Conservation (phyloP, 768 basidiomycete species). For the Rhodotorula toruloides region DNA sequence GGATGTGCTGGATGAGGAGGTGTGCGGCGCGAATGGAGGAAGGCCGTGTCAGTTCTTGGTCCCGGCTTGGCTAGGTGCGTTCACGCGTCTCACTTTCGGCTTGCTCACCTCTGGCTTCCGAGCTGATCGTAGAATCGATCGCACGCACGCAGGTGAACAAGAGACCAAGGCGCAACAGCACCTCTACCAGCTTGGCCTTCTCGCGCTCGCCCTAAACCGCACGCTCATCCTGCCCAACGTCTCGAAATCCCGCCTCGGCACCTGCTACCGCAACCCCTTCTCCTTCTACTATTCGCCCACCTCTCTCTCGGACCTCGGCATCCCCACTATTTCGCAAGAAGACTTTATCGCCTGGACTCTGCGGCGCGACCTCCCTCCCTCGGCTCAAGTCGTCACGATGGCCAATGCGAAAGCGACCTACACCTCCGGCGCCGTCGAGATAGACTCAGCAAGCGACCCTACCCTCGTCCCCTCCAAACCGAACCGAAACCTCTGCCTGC, state of each 20-base stretch:
- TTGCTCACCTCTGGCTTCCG: not conserved
- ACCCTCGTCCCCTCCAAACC: slow-evolving; percentile 37
- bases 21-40: slow-evolving; percentile 19
- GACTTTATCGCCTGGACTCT: slow-evolving; percentile 50
- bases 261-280: slow-evolving; percentile 55
- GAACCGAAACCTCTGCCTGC: slow-evolving; percentile 43
- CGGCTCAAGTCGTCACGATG: slow-evolving; percentile 50
- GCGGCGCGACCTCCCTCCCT: slow-evolving; percentile 43
- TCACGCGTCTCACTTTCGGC: too few relatives aligned
- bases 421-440: slow-evolving; percentile 39
- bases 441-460: slow-evolving; percentile 40
- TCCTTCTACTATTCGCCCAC: slow-evolving; percentile 51
- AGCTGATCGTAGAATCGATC: not conserved
- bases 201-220: slow-evolving; percentile 55
- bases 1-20: slow-evolving; percentile 22
- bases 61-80: slow-evolving; percentile 28
- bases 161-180: slow-evolving; percentile 60
- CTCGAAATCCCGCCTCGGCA: slow-evolving; percentile 55
- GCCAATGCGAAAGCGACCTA: slow-evolving; percentile 32
- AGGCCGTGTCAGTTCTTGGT: slow-evolving; percentile 23
- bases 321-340: slow-evolving; percentile 47
- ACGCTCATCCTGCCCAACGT: slow-evolving; percentile 62
- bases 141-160: slow-evolving; percentile 49
- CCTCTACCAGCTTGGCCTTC: slow-evolving; percentile 54
- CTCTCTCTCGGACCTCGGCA: slow-evolving; percentile 45